Conservation (phyloP, 495 filamentous ascomycete species). For the Pseudoneurospora amorphoporcata region DNA sequence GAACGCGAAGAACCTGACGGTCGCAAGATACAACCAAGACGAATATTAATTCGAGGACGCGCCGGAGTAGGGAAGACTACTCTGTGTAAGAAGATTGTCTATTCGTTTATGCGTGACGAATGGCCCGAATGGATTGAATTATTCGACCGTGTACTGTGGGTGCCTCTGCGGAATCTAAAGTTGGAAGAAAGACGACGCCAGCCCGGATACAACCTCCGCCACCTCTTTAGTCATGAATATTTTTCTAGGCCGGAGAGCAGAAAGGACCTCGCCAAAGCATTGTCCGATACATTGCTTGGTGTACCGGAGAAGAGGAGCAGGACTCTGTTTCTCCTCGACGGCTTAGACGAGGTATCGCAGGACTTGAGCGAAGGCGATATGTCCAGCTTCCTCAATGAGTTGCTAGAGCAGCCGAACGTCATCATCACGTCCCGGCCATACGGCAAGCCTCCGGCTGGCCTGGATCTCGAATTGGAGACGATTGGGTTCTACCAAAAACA, state of each 20-base stretch:
- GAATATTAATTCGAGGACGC: too few relatives aligned
- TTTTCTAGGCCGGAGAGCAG: slow-evolving; percentile 5
- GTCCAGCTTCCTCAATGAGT: slow-evolving; percentile 17
- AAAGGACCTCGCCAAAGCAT: slow-evolving; percentile 9
- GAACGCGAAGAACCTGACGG: too few relatives aligned
- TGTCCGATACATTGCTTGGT: slow-evolving; percentile 4
- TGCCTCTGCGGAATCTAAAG: too few relatives aligned
- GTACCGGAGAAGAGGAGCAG: slow-evolving; percentile 1
- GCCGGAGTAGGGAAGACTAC: too few relatives aligned
- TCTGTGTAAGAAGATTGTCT: too few relatives aligned
- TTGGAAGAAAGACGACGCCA: slow-evolving; percentile 1
- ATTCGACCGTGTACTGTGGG: too few relatives aligned
- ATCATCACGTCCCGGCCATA: slow-evolving; percentile 30
- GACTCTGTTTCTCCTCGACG: slow-evolving; percentile 31
- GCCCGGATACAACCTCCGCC: slow-evolving; percentile 9
- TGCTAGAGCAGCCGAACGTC: slow-evolving; percentile 28
- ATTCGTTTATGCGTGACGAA: too few relatives aligned
- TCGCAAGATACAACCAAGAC: too few relatives aligned
- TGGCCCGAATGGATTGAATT: too few relatives aligned
- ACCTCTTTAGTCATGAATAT: slow-evolving; percentile 21
- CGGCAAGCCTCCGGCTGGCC: slow-evolving; percentile 2
- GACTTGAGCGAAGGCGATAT: slow-evolving; percentile 12
- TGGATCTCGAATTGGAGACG: slow-evolving; percentile 22
- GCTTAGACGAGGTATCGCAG: slow-evolving; percentile 32
- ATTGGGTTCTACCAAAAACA: slow-evolving; percentile 28